A percentile compares a stretch with the other conserved stretches of the same genome.
Conservation (phyloP, 2,329 filamentous ascomycete genomes). For the Fonsecaea pugnacius region DNA sequence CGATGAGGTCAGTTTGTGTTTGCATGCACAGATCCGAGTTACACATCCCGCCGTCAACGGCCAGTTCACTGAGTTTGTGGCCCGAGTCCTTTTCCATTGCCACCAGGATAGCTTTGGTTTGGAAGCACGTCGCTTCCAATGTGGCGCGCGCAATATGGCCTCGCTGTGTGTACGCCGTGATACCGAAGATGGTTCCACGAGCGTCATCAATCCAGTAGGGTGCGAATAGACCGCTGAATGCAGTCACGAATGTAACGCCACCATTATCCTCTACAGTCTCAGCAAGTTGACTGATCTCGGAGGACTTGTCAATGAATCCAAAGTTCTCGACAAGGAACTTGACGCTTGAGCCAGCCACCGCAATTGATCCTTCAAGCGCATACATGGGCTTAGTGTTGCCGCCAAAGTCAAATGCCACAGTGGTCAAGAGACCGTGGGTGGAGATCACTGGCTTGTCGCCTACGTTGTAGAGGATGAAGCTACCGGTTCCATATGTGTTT, state of each 20-base stretch:
- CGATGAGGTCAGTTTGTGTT: conserved; percentile 79
- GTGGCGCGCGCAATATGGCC: conserved; percentile 88
- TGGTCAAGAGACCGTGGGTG: conserved; percentile 79
- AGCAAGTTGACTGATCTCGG: conserved; percentile 68
- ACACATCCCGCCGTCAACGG: conserved; percentile 87
- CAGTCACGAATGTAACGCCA: conserved; percentile 84
- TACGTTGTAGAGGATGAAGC: conserved; percentile 87
- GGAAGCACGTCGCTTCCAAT: conserved; percentile 87
- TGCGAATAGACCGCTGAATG: conserved; percentile 87
- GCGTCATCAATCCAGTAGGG: conserved; percentile 96
- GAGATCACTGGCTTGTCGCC: conserved; percentile 85
- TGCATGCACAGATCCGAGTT: conserved; percentile 90
- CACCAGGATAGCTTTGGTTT: conserved; percentile 87
- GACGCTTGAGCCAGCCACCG: conserved; percentile 78
- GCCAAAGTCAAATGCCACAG: conserved; percentile 82
- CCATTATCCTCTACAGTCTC: conserved; percentile 73
- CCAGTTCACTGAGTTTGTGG: conserved; percentile 72
- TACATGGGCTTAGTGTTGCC: conserved; percentile 71
- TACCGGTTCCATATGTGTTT: conserved; percentile 90
- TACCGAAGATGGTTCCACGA: conserved; percentile 83
- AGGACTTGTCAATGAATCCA: conserved; percentile 64
- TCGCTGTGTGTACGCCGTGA: conserved; percentile 81
- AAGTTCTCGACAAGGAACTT: conserved; percentile 74
- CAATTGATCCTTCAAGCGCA: conserved; percentile 81
- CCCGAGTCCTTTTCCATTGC: conserved; percentile 88